Evolutionary conservation across 805 yeast genomes (phyloP).

Genomic region (Vanderwaltozyma tropicalis): DNA sequence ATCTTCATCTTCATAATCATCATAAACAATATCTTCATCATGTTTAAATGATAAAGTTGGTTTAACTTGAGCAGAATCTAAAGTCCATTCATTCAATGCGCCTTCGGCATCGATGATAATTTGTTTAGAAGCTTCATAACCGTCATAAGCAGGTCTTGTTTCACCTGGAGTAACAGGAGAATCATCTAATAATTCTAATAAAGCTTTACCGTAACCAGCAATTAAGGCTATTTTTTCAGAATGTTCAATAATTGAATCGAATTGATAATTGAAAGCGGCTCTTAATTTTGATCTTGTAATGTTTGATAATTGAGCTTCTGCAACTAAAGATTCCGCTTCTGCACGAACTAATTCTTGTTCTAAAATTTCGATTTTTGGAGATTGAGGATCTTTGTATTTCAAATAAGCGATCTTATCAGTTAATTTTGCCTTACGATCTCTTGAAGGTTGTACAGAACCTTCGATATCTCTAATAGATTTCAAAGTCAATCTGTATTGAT

Average conservation of each 20-base stretch:
- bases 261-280: slow-evolving; percentile 75
- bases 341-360: slow-evolving; percentile 88
- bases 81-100: slow-evolving; percentile 76
- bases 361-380: slow-evolving; percentile 65
- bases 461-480: slow-evolving; percentile 78
- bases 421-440: slow-evolving; percentile 77
- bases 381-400: slow-evolving; percentile 77
- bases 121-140: slow-evolving; percentile 81
- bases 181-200: slow-evolving; percentile 73
- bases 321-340: slow-evolving; percentile 84
- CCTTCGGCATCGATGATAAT: slow-evolving; percentile 78
- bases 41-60: slow-evolving; percentile 65
- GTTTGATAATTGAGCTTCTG: slow-evolving; percentile 84
- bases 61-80: slow-evolving; percentile 71
- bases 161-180: slow-evolving; percentile 87
- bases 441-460: slow-evolving; percentile 77
- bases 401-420: slow-evolving; percentile 77
- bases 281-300: slow-evolving; percentile 80
- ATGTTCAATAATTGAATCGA: slow-evolving; percentile 76
- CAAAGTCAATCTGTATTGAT: slow-evolving; percentile 74
- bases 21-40: slow-evolving; percentile 43
- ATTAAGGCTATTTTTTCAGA: slow-evolving; percentile 78
- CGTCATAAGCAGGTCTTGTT: slow-evolving; percentile 82
- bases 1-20: slow-evolving; percentile 37
- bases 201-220: slow-evolving; percentile 84